These are phyloP conservation scores for Trichoderma parareesei DNA, from an alignment of 495 filamentous ascomycete genomes.

Conservation along the genomic window DNA sequence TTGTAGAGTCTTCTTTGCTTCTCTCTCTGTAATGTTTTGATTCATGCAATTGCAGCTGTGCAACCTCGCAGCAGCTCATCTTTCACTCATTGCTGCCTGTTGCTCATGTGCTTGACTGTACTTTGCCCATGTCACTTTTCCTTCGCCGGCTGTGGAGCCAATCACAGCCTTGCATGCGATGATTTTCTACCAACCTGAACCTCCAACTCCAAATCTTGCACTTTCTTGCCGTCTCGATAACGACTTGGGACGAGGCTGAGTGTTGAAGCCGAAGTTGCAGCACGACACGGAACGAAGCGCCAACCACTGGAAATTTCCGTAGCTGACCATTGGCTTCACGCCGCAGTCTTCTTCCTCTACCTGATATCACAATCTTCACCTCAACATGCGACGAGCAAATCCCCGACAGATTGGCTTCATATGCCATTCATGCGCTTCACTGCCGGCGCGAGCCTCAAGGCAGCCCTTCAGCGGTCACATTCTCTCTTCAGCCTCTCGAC, in stretches of 20 bases:
- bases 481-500: background rate
- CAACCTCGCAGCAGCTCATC: background rate
- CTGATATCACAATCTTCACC: background rate
- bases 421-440: conserved; percentile 6
- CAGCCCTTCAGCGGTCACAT: background rate
- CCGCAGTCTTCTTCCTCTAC: background rate
- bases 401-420: conserved; percentile 6
- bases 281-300: background rate
- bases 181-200: conserved; percentile 1
- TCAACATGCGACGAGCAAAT: conserved; percentile 9
- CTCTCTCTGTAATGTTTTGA: background rate
- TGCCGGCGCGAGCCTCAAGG: background rate
- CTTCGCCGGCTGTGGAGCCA: background rate
- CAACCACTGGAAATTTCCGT: background rate
- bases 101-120: background rate
- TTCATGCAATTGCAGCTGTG: background rate
- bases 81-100: background rate
- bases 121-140: background rate
- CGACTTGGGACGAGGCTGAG: background rate
- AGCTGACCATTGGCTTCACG: too few relatives aligned
- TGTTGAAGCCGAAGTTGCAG: background rate
- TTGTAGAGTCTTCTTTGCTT: background rate
- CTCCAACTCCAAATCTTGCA: conserved; percentile 5
- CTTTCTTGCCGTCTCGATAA: conserved; percentile 14
- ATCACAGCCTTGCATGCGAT: conserved; percentile 8